These are phyloP conservation scores for Spathaspora boniae DNA, from an alignment of 805 yeast genomes.

Conservation along the genomic window DNA sequence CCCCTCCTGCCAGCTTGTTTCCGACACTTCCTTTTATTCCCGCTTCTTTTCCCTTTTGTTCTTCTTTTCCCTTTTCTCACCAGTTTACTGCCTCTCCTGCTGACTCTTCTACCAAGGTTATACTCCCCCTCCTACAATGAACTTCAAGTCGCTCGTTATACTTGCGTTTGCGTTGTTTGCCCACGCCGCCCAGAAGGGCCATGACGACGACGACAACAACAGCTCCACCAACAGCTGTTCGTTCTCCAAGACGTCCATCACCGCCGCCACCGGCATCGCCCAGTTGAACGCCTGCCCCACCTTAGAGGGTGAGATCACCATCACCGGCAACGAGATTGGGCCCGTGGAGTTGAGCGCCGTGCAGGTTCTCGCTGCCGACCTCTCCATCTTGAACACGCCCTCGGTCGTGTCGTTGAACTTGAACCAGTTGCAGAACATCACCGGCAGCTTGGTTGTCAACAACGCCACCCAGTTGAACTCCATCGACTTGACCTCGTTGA, in stretches of 20 bases:
- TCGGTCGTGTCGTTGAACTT: constrained; percentile 32
- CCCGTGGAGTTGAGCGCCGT: constrained; percentile 28
- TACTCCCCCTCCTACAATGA: too few species aligned
- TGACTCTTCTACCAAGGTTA: too few species aligned
- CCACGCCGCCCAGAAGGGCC: constrained; percentile 6
- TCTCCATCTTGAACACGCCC: constrained; percentile 37
- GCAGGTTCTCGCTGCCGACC: constrained; percentile 25
- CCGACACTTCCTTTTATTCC: too few species aligned
- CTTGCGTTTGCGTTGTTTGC: neutral
- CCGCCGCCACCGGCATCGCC: constrained; percentile 34
- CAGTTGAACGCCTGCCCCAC: constrained; percentile 38
- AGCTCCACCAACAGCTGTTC: constrained; percentile 27
- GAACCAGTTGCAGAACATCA: constrained; percentile 25
- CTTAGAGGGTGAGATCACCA: constrained; percentile 36
- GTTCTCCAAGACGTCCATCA: constrained; percentile 33
- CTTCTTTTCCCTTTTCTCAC: too few species aligned
- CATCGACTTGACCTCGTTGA: constrained; percentile 32
- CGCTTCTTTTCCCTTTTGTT: too few species aligned
- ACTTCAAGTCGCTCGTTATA: constrained; percentile 4
- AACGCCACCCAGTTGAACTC: constrained; percentile 38
- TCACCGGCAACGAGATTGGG: constrained; percentile 31
- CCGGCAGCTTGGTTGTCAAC: constrained; percentile 33
- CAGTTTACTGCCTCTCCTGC: too few species aligned
- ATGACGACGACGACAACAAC: constrained; percentile 1
- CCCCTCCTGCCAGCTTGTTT: too few species aligned